Evolutionary conservation across 192 early-diverging fungal species (phyloP), one percentile per base, ranked within the genome.

Genomic region (Mortierella alpina): DNA sequence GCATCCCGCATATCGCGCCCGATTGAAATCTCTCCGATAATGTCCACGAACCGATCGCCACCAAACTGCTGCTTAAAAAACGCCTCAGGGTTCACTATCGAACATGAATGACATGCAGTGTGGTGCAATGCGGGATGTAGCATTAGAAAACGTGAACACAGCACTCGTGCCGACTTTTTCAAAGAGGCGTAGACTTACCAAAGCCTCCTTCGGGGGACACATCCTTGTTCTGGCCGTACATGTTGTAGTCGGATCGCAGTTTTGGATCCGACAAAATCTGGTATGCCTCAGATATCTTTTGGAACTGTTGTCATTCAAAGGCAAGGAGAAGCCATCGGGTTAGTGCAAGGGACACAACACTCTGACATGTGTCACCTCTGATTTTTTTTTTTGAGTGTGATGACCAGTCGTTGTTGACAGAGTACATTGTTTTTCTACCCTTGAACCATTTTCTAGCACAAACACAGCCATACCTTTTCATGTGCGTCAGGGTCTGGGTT

Each of bases 41-140:
- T 93, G 82, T 95, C 93, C n/a, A 93, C 89, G 87, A 99, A 99
- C 57, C 94, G 92, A 75, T 98, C 98, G 45, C 97, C 97, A 61
- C 98, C 98, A 88, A 99, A 99, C 58, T 95, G 93, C 86, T 96
- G 92, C 72, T 88, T 93, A 84, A 99, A 99, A 87, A 99, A 98
- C 63, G 94, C 94, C 56, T 93, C 90, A 17, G 98, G 95, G 70
- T 99, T 96, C 49, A 95, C 90, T 88, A 90, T 62, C 4, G 23
- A 49, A 41, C 31, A 60, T 22, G 7, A 44, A 20, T 56, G 39
- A 45, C 11, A 59, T 20, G 54, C 54, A 20, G 15, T 56, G 7
- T 7, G 54, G 9, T 7, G 15, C 18, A 12, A 4, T 15, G 17
- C 17, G 50, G 2, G 12, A 18, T 7, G 54, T 39, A 55, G 54